Conservation (phyloP, 2,329 filamentous ascomycete genomes). For the Paecilomyces sp. region DNA sequence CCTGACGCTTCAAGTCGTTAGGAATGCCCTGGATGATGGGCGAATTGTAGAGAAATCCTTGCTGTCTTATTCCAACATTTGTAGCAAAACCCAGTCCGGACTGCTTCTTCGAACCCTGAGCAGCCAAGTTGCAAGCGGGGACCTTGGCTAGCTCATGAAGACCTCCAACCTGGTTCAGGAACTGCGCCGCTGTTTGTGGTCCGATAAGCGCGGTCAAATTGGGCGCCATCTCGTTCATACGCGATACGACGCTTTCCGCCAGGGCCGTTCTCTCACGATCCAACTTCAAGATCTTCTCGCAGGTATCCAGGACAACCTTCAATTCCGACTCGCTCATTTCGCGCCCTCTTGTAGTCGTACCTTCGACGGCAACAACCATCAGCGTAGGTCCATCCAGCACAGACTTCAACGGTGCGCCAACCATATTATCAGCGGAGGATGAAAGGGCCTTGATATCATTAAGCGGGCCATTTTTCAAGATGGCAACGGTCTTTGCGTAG, state of each 20-base stretch:
- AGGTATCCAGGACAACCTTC: conserved; percentile 65
- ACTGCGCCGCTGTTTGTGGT: conserved; percentile 84
- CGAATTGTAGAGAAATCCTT: conserved; percentile 89
- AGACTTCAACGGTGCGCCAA: conserved; percentile 66
- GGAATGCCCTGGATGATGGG: conserved; percentile 81
- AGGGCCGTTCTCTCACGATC: conserved; percentile 80
- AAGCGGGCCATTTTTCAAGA: conserved; percentile 86
- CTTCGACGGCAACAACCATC: conserved; percentile 95
- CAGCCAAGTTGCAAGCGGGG: conserved; percentile 84
- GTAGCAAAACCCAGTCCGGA: conserved; percentile 78
- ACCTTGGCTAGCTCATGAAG: conserved; percentile 84
- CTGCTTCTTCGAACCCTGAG: conserved; percentile 83
- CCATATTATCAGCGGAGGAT: conserved; percentile 67
- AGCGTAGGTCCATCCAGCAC: conserved; percentile 83
- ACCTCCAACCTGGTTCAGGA: conserved; percentile 91
- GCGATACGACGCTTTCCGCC: conserved; percentile 90
- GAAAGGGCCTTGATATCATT: conserved; percentile 78
- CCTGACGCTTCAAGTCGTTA: conserved; percentile 81
- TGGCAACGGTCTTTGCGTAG: conserved; percentile 90
- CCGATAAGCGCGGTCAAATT: conserved; percentile 88
- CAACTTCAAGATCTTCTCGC: conserved; percentile 79
- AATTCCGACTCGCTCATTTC: conserved; percentile 71
- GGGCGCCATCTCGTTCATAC: conserved; percentile 93
- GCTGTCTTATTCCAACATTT: conserved; percentile 82
- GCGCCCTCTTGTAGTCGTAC: conserved; percentile 77